These are phyloP conservation scores for Termitomyces sp. DNA, from an alignment of 768 basidiomycete species.

Conservation along the genomic window DNA sequence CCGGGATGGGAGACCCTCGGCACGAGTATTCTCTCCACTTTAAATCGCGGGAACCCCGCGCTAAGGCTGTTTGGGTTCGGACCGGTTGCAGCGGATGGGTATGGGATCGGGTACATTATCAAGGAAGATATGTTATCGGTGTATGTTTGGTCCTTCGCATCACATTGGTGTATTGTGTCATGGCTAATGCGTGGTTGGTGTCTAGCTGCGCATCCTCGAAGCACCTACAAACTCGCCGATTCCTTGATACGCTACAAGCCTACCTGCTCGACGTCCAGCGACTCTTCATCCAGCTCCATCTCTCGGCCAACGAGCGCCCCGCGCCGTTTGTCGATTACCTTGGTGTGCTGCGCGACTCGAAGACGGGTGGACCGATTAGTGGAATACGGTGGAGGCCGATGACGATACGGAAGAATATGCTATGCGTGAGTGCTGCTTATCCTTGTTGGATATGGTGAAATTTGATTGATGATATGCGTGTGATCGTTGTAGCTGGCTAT, in stretches of 20 bases:
- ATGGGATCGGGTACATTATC: slow-evolving; percentile 98
- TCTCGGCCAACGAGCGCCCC: slow-evolving; percentile 78
- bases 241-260: slow-evolving; percentile 78
- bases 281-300: slow-evolving; percentile 73
- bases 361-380: slow-evolving; percentile 69
- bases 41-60: slow-evolving; percentile 96
- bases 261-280: slow-evolving; percentile 82
- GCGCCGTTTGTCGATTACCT: slow-evolving; percentile 79
- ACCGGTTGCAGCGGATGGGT: slow-evolving; percentile 90
- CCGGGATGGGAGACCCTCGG: slow-evolving; percentile 76
- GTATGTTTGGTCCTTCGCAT: slow-evolving; percentile 32
- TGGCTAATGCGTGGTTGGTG: neutral
- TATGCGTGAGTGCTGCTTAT: slow-evolving; percentile 49
- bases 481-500: slow-evolving; percentile 54
- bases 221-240: slow-evolving; percentile 89
- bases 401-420: slow-evolving; percentile 42
- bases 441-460: neutral
- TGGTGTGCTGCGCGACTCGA: slow-evolving; percentile 68
- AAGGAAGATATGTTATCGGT: slow-evolving; percentile 90
- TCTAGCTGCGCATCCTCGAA: slow-evolving; percentile 88
- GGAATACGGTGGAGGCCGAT: slow-evolving; percentile 26
- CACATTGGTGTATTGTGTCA: neutral
- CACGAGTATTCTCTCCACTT: slow-evolving; percentile 90
- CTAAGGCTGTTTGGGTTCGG: slow-evolving; percentile 91
- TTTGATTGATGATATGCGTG: slow-evolving; percentile 1